Evolutionary conservation across 2,329 filamentous ascomycete genomes (phyloP).

Genomic region (Penicillium hesseltinei): DNA sequence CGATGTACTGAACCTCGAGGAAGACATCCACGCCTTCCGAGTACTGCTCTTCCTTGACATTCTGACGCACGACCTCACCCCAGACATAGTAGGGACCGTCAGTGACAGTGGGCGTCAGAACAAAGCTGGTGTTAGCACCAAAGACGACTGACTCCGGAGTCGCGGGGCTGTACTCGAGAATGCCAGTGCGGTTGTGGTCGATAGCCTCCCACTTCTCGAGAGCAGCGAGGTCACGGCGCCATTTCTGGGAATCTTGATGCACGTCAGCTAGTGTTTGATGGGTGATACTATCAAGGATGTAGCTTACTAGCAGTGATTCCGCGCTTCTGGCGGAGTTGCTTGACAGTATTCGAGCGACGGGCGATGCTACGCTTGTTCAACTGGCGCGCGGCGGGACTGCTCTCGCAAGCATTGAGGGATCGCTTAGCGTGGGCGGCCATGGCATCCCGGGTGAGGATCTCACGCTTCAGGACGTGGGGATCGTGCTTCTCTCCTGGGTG

Average conservation of each 20-base stretch:
- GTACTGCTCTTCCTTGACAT: conserved; percentile 41
- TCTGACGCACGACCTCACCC: conserved; percentile 44
- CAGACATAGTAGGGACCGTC: conserved; percentile 49
- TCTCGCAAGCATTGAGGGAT: conserved; percentile 26
- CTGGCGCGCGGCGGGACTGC: conserved; percentile 22
- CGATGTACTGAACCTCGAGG: conserved; percentile 49
- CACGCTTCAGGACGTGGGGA: conserved; percentile 27
- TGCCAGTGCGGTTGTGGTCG: conserved; percentile 41
- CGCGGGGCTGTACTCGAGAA: conserved; percentile 26
- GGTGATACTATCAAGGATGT: not conserved
- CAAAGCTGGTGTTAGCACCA: conserved; percentile 45
- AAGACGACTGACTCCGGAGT: conserved; percentile 37
- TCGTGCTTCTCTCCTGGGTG: conserved; percentile 36
- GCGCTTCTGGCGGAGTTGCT: conserved; percentile 27
- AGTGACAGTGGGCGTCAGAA: conserved; percentile 45
- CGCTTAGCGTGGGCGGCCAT: conserved; percentile 26
- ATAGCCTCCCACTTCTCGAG: conserved; percentile 40
- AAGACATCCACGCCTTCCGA: conserved; percentile 44
- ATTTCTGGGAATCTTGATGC: conserved; percentile 25
- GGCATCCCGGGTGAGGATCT: conserved; percentile 29
- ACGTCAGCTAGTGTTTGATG: not conserved
- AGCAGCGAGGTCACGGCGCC: conserved; percentile 37
- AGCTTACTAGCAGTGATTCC: conserved; percentile 28
- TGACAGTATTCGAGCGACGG: conserved; percentile 29
- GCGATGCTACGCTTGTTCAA: conserved; percentile 28